Evolutionary conservation across 176 grass and related monocot genomes (phyloP).

Genomic region (Avena sativa): DNA sequence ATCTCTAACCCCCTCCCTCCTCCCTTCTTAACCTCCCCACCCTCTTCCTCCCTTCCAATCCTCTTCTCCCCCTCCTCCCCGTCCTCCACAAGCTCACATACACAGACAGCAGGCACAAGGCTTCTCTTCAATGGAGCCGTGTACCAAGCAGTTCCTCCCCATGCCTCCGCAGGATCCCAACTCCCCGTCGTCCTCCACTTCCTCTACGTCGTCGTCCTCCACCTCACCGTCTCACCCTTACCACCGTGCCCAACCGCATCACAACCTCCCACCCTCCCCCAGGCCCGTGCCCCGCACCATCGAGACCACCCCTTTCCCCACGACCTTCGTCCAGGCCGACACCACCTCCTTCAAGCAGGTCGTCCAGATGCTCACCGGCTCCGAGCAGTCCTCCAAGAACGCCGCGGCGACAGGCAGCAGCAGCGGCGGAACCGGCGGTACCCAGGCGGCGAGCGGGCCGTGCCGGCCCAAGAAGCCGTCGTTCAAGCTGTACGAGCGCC

Average conservation of each 20-base stretch:
- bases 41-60: slow-evolving; percentile 45
- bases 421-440: not conserved
- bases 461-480: slow-evolving; percentile 85
- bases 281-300: slow-evolving; percentile 70
- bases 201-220: slow-evolving; percentile 38
- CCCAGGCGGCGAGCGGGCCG: slow-evolving; percentile 41
- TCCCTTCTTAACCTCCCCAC: slow-evolving; percentile 51
- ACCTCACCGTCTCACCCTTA: slow-evolving; percentile 38
- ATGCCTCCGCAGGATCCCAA: slow-evolving; percentile 47
- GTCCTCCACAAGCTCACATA: not conserved
- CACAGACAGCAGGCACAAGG: not conserved
- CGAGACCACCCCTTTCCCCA: slow-evolving; percentile 89
- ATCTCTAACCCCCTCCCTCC: slow-evolving; percentile 28
- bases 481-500: slow-evolving; percentile 98
- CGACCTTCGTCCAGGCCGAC: slow-evolving; percentile 98
- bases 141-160: slow-evolving; percentile 49
- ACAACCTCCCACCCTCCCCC: slow-evolving; percentile 36
- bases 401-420: not conserved
- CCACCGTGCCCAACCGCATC: slow-evolving; percentile 36
- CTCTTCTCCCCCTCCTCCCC: slow-evolving; percentile 10
- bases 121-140: slow-evolving; percentile 40
- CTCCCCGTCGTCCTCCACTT: slow-evolving; percentile 45
- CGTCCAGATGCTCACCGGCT: slow-evolving; percentile 98
- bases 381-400: slow-evolving; percentile 53
- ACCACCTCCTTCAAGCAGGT: slow-evolving; percentile 93